phyloP scores from a whole-genome alignment of 139 green algal species.

The Desmodesmus armatus region DNA sequence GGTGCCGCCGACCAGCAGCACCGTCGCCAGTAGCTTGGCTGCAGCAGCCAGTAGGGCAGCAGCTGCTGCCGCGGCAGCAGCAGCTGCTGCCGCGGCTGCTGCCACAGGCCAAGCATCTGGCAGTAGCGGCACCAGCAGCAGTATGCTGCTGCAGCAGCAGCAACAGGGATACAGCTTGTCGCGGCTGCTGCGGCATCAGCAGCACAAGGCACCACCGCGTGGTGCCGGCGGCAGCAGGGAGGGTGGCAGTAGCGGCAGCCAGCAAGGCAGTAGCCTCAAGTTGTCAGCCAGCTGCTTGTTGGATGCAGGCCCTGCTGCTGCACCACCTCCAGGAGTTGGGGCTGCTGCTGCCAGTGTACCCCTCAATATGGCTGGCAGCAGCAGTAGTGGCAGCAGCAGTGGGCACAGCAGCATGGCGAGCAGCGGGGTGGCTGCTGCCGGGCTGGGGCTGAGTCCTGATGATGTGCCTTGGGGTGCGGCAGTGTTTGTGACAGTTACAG shows the following conservation, averaged over 20 bases:
- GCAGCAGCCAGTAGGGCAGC: not conserved
- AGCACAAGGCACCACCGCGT: too few species aligned
- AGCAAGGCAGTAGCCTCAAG: slow-evolving; percentile 15
- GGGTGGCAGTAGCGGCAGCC: not conserved
- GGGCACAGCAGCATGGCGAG: too few species aligned
- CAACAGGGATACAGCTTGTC: slow-evolving; percentile 28
- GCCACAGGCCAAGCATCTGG: not conserved
- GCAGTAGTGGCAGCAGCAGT: too few species aligned
- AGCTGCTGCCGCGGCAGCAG: slow-evolving; percentile 13
- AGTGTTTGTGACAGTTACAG: slow-evolving; percentile 35
- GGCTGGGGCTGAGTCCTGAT: not conserved
- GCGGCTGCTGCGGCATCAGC: not conserved
- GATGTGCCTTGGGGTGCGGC: slow-evolving; percentile 33
- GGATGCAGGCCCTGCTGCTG: slow-evolving; percentile 30
- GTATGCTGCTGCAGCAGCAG: not conserved
- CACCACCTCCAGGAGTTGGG: not conserved
- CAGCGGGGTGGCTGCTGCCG: too few species aligned
- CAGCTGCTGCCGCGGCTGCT: not conserved
- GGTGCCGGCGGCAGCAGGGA: slow-evolving; percentile 4
- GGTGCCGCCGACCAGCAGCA: slow-evolving; percentile 8
- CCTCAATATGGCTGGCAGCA: not conserved
- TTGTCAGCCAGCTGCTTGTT: slow-evolving; percentile 27
- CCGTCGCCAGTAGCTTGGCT: not conserved
- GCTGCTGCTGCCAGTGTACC: not conserved
- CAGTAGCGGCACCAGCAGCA: slow-evolving; percentile 7